Conservation (phyloP, 2,329 filamentous ascomycete genomes). For the Clarireedia paspali region DNA sequence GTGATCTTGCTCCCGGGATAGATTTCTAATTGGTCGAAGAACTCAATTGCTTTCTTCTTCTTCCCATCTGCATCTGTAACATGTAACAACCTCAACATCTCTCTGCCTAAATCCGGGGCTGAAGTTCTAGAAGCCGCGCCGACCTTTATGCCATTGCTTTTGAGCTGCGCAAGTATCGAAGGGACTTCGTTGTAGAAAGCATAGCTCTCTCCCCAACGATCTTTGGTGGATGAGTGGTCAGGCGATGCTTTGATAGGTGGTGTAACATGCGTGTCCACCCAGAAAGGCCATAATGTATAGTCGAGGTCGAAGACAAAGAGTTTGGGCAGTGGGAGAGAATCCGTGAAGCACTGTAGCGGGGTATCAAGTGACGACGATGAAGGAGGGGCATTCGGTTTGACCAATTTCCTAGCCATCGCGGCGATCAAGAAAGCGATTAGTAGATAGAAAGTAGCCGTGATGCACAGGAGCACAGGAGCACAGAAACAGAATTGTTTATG, state of each 20-base stretch:
- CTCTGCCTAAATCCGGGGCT: slow-evolving; percentile 70
- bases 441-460: background rate
- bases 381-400: slow-evolving; percentile 12
- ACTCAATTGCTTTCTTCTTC: slow-evolving; percentile 41
- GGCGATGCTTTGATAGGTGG: slow-evolving; percentile 54
- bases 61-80: slow-evolving; percentile 33
- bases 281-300: slow-evolving; percentile 98
- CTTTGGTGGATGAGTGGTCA: slow-evolving; percentile 37
- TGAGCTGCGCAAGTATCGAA: slow-evolving; percentile 50
- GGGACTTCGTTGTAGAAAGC: slow-evolving; percentile 66
- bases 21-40: slow-evolving; percentile 57
- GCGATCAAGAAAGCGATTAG: background rate
- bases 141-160: slow-evolving; percentile 42
- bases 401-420: slow-evolving; percentile 21
- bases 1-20: slow-evolving; percentile 76
- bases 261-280: slow-evolving; percentile 88
- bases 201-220: slow-evolving; percentile 57
- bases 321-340: slow-evolving; percentile 33
- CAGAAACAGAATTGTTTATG: background rate
- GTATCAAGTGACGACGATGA: slow-evolving; percentile 10
- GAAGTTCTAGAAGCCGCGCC: slow-evolving; percentile 75
- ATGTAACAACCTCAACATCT: slow-evolving; percentile 71
- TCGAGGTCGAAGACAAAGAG: slow-evolving; percentile 92
- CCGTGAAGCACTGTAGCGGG: slow-evolving; percentile 22
- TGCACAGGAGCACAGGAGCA: background rate